Conservation (phyloP, 768 basidiomycete species). For the Rubroboletus pulcherrimus region DNA sequence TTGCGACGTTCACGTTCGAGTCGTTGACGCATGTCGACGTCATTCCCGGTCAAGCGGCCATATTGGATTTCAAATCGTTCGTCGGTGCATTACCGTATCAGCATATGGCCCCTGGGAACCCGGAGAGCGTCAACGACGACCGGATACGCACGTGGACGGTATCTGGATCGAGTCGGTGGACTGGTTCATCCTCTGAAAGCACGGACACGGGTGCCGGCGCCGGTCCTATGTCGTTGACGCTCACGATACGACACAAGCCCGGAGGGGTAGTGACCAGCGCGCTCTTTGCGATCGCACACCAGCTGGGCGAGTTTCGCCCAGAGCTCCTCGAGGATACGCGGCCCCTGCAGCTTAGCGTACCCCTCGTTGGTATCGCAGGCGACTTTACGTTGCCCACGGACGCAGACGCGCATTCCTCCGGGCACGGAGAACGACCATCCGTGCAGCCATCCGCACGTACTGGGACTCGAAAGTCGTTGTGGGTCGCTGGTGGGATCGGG, state of each 20-base stretch:
- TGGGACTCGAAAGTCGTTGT: conserved; percentile 36
- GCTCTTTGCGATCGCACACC: conserved; percentile 47
- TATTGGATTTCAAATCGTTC: conserved; percentile 52
- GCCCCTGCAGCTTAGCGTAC: conserved; percentile 38
- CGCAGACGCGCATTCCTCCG: not conserved
- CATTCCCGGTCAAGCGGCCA: conserved; percentile 48
- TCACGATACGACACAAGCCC: conserved; percentile 57
- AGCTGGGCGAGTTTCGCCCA: conserved; percentile 37
- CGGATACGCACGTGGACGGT: conserved; percentile 66
- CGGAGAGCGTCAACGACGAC: conserved; percentile 57
- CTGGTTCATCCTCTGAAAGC: not conserved
- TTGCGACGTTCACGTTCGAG: conserved; percentile 56
- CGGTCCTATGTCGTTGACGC: conserved; percentile 26
- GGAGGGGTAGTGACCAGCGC: conserved; percentile 53
- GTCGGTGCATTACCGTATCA: conserved; percentile 46
- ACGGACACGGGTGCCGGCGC: not conserved
- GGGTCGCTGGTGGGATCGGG: conserved; percentile 64
- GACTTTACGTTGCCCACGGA: conserved; percentile 40
- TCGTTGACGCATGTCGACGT: conserved; percentile 33
- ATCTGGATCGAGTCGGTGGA: conserved; percentile 32
- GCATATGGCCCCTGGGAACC: conserved; percentile 52
- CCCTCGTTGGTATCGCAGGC: conserved; percentile 51
- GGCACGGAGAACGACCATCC: not conserved
- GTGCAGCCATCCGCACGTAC: not conserved
- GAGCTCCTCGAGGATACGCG: conserved; percentile 40